Evolutionary conservation across 2,329 filamentous ascomycete species (phyloP).

Genomic region (Nothomitra cinnamomea): DNA sequence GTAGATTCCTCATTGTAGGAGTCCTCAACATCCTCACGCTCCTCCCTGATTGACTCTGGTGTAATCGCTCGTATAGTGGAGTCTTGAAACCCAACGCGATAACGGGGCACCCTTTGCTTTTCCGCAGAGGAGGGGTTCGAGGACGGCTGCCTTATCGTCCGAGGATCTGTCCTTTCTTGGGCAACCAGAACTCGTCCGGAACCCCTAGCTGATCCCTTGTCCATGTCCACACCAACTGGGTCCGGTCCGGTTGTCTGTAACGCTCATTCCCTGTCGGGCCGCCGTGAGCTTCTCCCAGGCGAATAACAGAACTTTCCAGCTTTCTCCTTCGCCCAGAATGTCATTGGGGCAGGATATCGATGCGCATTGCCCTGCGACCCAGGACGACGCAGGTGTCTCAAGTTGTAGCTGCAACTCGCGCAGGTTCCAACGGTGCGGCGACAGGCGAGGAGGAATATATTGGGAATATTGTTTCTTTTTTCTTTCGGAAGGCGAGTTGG

Average conservation of each 20-base stretch:
- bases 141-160: not conserved
- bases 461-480: too few relatives aligned
- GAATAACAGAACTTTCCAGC: not conserved
- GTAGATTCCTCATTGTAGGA: not conserved
- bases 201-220: not conserved
- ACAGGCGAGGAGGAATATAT: too few relatives aligned
- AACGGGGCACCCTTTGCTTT: not conserved
- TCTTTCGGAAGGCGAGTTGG: too few relatives aligned
- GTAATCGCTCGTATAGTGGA: constrained; percentile 1
- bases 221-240: not conserved
- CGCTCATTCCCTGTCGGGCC: not conserved
- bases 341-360: not conserved
- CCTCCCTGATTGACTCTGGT: constrained; percentile 2
- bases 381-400: not conserved
- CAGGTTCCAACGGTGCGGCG: too few relatives aligned
- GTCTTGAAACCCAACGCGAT: constrained; percentile 1
- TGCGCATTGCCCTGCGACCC: not conserved
- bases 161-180: not conserved
- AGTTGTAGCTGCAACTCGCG: too few relatives aligned
- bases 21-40: not conserved
- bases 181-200: not conserved
- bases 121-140: not conserved
- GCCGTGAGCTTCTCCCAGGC: not conserved
- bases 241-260: not conserved
- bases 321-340: not conserved